These are phyloP conservation scores for Ammopiptanthus mongolicus DNA, from an alignment of 306 rosid species.

Conservation along the genomic window DNA sequence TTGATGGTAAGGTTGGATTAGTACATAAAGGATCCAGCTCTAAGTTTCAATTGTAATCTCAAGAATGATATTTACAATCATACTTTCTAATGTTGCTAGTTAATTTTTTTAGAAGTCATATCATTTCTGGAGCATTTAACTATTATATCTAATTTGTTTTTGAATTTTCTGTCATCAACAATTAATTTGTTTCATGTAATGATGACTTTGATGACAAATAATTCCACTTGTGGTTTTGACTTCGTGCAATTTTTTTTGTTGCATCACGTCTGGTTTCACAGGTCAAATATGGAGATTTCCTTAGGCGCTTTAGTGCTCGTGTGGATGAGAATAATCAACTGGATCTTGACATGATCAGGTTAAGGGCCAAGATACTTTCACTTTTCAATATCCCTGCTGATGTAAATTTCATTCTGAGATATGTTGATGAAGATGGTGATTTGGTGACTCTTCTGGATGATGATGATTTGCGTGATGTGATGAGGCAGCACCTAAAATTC, in stretches of 20 bases:
- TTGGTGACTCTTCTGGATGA: slow-evolving; percentile 69
- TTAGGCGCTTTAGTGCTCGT: slow-evolving; percentile 68
- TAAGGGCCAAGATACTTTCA: slow-evolving; percentile 49
- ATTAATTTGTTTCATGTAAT: too few species aligned
- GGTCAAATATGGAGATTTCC: slow-evolving; percentile 66
- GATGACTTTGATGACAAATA: background rate
- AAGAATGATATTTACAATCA: background rate
- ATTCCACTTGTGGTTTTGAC: background rate
- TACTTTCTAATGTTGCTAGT: background rate
- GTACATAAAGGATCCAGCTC: background rate
- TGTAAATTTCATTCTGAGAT: slow-evolving; percentile 49
- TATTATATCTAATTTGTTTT: background rate
- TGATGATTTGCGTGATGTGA: slow-evolving; percentile 68
- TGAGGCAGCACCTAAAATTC: slow-evolving; percentile 65
- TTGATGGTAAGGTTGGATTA: background rate
- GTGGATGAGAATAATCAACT: slow-evolving; percentile 39
- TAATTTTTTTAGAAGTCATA: background rate
- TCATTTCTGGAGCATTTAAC: background rate
- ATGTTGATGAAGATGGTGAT: slow-evolving; percentile 93
- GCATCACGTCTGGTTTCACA: slow-evolving; percentile 4
- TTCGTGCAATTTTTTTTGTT: background rate
- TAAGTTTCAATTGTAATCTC: too few species aligned
- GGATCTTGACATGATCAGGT: slow-evolving; percentile 63
- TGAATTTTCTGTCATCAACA: background rate
- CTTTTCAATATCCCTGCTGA: slow-evolving; percentile 53